phyloP scores from a whole-genome alignment of 768 basidiomycete species.

The Leucocoprinus sp. region DNA sequence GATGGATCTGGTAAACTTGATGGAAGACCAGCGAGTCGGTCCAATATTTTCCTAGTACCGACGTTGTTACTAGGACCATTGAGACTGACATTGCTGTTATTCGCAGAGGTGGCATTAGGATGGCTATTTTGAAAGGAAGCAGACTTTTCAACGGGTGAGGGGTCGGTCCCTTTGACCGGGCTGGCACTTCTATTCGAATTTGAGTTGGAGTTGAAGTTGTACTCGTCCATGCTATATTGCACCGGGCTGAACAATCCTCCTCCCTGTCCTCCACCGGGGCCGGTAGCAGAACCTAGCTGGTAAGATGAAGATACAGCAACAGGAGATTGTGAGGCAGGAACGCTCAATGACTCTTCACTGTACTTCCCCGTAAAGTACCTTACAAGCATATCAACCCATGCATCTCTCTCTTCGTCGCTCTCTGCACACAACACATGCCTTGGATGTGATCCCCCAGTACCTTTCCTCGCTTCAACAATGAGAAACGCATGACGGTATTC shows the following conservation, averaged over 20 bases:
- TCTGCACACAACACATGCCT: slow-evolving; percentile 95
- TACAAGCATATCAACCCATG: slow-evolving; percentile 92
- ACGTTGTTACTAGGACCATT: no score
- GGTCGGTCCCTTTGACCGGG: slow-evolving; percentile 46
- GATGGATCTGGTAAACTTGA: slow-evolving; percentile 44
- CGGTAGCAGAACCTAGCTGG: no score
- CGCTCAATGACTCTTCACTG: slow-evolving; percentile 52
- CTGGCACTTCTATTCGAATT: slow-evolving; percentile 25
- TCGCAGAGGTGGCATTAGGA: not conserved
- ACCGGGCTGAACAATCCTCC: slow-evolving; percentile 56
- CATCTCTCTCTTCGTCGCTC: slow-evolving; percentile 87
- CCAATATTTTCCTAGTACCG: slow-evolving; percentile 23
- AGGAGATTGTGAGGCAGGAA: slow-evolving; percentile 19
- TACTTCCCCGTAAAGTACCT: slow-evolving; percentile 79
- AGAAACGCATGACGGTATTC: slow-evolving; percentile 97
- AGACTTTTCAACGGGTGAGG: slow-evolving; percentile 37
- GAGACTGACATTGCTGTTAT: no score
- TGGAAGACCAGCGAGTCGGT: slow-evolving; percentile 36
- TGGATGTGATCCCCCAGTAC: slow-evolving; percentile 57
- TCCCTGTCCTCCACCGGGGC: no score
- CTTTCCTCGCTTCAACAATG: slow-evolving; percentile 83
- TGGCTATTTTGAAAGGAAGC: slow-evolving; percentile 22
- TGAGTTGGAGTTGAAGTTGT: not conserved
- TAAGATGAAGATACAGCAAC: no score
- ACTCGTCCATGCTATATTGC: slow-evolving; percentile 29